Conservation (phyloP, 441 rosid genomes). For the Aleurites moluccanus region DNA sequence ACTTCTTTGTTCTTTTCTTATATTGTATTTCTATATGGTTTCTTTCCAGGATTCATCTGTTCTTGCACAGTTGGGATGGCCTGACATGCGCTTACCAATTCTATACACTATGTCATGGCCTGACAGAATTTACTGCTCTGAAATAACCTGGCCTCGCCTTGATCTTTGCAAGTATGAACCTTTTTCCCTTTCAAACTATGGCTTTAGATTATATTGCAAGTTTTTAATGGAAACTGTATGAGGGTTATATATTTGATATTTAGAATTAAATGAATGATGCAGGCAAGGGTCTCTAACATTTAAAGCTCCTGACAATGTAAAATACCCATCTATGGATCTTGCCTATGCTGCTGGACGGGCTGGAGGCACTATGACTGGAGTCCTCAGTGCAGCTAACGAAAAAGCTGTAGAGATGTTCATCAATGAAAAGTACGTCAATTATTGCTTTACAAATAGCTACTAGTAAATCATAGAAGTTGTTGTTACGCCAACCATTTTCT, state of each 20-base stretch:
- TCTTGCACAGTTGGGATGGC: constrained; percentile 93
- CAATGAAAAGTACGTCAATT: constrained; percentile 59
- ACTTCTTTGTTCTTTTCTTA: constrained; percentile 16
- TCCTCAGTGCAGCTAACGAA: constrained; percentile 97
- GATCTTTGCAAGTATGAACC: constrained; percentile 83
- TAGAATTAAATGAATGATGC: constrained; percentile 23
- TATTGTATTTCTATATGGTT: constrained; percentile 10
- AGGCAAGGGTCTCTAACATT: constrained; percentile 89
- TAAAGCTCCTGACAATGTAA: constrained; percentile 78
- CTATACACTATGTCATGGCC: constrained; percentile 98
- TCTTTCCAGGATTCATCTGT: constrained; percentile 81
- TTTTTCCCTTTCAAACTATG: constrained; percentile 10
- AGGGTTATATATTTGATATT: neutral
- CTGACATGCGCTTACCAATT: constrained; percentile 91
- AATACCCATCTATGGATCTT: constrained; percentile 92
- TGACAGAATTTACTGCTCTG: constrained; percentile 86
- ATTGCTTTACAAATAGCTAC: constrained; percentile 3
- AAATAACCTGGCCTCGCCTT: constrained; percentile 90
- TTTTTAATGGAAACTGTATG: neutral
- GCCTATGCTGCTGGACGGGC: constrained; percentile 95
- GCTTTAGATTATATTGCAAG: neutral
- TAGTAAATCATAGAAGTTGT: neutral
- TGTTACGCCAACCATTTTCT: neutral
- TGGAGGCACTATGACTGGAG: constrained; percentile 98
- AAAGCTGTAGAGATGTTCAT: constrained; percentile 92